Percentiles rank a stretch among this genome's conserved stretches.
Evolutionary conservation across 495 filamentous ascomycete species (phyloP).

Genomic region (Penicillium goetzii): DNA sequence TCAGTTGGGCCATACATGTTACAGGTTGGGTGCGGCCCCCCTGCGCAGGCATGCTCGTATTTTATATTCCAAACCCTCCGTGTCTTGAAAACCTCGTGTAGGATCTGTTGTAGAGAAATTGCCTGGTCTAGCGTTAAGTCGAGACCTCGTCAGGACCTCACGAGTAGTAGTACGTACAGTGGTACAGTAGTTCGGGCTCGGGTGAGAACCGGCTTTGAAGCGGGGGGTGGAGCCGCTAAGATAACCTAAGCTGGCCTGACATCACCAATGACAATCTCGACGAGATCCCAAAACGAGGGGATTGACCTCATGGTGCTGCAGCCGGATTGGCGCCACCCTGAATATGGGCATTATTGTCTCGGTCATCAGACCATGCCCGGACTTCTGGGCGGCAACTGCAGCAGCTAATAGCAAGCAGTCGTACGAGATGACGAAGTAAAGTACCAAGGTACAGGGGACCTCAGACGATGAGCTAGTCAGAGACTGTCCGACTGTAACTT

Average conservation of each 20-base stretch:
- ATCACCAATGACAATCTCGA: conserved; percentile 10
- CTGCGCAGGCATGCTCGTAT: neutral
- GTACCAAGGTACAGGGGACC: conserved; percentile 2
- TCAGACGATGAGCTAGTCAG: neutral
- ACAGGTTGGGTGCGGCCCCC: neutral
- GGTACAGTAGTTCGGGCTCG: neutral
- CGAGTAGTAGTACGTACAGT: neutral
- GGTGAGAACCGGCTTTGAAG: neutral
- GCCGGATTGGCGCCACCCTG: conserved; percentile 7
- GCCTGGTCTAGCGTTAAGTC: neutral
- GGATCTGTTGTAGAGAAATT: neutral
- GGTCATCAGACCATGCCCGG: conserved; percentile 10
- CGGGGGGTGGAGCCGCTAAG: conserved; percentile 12
- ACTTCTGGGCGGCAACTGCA: neutral
- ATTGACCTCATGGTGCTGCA: conserved; percentile 14
- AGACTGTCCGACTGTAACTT: conserved; percentile 1
- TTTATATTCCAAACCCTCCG: neutral
- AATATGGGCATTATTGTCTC: neutral
- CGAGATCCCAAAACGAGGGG: conserved; percentile 3
- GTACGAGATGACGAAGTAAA: neutral
- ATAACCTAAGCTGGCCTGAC: conserved; percentile 12
- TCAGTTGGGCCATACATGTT: conserved; percentile 10
- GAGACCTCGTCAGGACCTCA: neutral
- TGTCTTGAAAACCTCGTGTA: neutral
- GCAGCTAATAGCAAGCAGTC: neutral